Evolutionary conservation across 2,329 filamentous ascomycete species (phyloP).

Genomic region (Claviceps digitariae): DNA sequence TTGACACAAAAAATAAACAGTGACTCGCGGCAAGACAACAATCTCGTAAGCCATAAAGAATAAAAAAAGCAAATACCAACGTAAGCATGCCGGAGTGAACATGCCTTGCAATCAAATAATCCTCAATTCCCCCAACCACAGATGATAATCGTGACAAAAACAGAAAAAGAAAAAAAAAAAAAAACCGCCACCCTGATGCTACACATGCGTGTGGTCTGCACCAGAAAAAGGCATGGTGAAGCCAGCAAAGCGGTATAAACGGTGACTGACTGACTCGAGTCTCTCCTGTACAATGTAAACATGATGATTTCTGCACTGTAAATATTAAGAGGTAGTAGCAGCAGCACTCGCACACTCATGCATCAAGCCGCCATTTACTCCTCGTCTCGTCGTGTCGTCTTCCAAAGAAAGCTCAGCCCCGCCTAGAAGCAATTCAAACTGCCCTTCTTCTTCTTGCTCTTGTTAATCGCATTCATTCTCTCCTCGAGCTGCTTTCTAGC

Average conservation of each 20-base stretch:
- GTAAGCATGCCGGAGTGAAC: background rate
- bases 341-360: background rate
- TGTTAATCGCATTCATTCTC: constrained; percentile 81
- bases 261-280: background rate
- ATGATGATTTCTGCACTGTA: background rate
- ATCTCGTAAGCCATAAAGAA: background rate
- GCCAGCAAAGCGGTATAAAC: no score
- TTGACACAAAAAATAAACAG: background rate
- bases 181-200: background rate
- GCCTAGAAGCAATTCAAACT: constrained; percentile 91
- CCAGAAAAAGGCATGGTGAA: no score
- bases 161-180: background rate
- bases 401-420: constrained; percentile 10
- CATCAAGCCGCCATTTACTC: background rate
- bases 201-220: no score
- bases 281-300: background rate
- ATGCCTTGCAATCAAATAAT: background rate
- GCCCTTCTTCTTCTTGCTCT: constrained; percentile 88
- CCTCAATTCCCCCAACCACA: background rate
- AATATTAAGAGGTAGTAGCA: background rate
- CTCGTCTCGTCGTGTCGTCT: constrained; percentile 1
- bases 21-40: background rate
- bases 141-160: background rate
- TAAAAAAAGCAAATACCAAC: background rate
- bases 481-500: constrained; percentile 84